These are phyloP conservation scores for Neopestalotiopsis sp. DNA, from an alignment of 2,329 filamentous ascomycete species.

Conservation along the genomic window DNA sequence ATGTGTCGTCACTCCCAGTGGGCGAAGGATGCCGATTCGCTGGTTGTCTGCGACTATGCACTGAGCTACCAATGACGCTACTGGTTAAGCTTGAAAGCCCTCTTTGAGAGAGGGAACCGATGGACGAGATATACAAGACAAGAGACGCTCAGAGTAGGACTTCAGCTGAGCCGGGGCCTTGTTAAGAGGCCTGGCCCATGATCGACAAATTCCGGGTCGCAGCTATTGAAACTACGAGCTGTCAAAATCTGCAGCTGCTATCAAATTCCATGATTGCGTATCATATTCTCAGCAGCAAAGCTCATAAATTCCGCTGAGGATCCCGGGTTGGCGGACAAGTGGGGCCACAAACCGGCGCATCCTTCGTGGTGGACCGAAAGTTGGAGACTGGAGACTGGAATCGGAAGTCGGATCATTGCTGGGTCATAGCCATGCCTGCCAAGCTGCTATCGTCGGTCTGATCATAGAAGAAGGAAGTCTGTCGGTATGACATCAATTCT, in stretches of 20 bases:
- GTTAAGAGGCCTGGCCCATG: background rate
- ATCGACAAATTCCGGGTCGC: background rate
- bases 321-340: background rate
- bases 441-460: background rate
- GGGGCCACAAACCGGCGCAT: background rate
- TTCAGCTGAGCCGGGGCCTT: background rate
- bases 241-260: background rate
- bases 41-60: background rate
- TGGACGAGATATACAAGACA: background rate
- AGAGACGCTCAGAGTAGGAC: background rate
- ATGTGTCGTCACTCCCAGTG: background rate
- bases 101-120: background rate
- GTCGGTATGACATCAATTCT: slow-evolving; percentile 2
- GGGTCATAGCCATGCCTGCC: background rate
- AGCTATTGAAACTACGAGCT: background rate
- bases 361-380: background rate
- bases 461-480: background rate
- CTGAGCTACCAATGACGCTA: background rate
- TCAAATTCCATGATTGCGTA: background rate
- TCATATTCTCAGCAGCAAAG: background rate
- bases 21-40: background rate
- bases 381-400: background rate
- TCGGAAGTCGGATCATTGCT: background rate
- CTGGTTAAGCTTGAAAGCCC: background rate
- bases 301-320: background rate